These are phyloP conservation scores for Aspergillus cristatus DNA, from an alignment of 495 filamentous ascomycete species.

Conservation along the genomic window DNA sequence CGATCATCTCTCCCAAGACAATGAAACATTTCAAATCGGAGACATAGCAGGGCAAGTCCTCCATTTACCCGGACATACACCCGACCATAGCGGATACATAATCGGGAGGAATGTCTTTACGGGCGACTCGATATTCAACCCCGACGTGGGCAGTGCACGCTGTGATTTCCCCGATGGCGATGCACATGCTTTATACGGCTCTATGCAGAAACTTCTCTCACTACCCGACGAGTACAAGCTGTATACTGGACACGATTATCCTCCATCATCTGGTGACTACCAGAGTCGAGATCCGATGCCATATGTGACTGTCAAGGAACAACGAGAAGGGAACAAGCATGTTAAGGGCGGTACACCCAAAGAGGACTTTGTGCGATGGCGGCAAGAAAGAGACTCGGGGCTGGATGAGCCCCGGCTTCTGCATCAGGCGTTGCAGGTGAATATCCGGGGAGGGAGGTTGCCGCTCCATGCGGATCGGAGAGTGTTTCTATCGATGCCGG, in stretches of 20 bases:
- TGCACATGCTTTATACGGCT: slow-evolving; percentile 34
- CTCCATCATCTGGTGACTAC: too few species aligned
- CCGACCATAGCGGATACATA: slow-evolving; percentile 51
- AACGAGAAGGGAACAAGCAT: slow-evolving; percentile 44
- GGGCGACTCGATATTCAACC: slow-evolving; percentile 52
- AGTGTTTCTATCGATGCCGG: slow-evolving; percentile 30
- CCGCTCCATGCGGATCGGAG: slow-evolving; percentile 28
- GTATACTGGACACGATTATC: slow-evolving; percentile 46
- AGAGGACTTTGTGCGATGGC: slow-evolving; percentile 39
- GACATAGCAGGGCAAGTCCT: slow-evolving; percentile 34
- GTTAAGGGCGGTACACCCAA: slow-evolving; percentile 28
- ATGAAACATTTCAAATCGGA: slow-evolving; percentile 43
- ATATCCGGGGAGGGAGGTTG: slow-evolving; percentile 45
- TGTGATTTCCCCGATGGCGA: slow-evolving; percentile 54
- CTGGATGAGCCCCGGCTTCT: slow-evolving; percentile 44
- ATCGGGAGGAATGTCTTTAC: slow-evolving; percentile 54
- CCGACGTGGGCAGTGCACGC: slow-evolving; percentile 49
- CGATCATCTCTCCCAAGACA: slow-evolving; percentile 43
- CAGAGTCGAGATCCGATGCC: slow-evolving; percentile 23
- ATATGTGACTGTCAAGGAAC: slow-evolving; percentile 41
- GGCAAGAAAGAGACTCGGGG: slow-evolving; percentile 36
- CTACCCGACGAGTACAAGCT: slow-evolving; percentile 37
- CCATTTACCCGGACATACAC: slow-evolving; percentile 53
- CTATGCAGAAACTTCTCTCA: slow-evolving; percentile 35
- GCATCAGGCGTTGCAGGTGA: slow-evolving; percentile 49